Conservation (phyloP, 2,329 filamentous ascomycete species). For the Moelleriella libera region DNA sequence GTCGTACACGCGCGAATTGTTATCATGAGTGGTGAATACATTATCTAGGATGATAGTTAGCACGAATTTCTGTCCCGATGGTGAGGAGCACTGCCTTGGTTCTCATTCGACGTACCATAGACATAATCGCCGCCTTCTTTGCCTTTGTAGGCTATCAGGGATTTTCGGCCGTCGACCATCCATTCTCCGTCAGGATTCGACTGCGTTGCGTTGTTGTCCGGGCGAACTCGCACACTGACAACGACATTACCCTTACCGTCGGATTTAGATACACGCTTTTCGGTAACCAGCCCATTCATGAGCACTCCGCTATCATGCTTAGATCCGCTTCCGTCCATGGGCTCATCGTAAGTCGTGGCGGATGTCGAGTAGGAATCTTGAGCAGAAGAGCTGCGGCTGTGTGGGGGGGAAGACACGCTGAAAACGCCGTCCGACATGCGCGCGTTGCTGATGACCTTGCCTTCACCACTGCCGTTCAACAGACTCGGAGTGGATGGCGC, state of each 20-base stretch:
- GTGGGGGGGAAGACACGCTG: constrained; percentile 67
- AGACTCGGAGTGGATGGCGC: constrained; percentile 51
- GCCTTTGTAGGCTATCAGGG: constrained; percentile 70
- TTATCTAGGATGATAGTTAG: constrained; percentile 50
- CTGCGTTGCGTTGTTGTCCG: constrained; percentile 55
- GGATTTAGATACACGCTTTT: constrained; percentile 36
- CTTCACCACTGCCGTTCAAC: constrained; percentile 65
- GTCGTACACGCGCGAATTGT: constrained; percentile 92
- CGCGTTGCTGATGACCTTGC: constrained; percentile 53
- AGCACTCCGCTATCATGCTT: constrained; percentile 12
- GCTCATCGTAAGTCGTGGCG: constrained; percentile 77
- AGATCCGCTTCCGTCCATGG: constrained; percentile 37
- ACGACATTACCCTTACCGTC: constrained; percentile 90
- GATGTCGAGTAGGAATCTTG: constrained; percentile 88
- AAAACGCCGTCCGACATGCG: constrained; percentile 63
- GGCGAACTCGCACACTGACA: constrained; percentile 86
- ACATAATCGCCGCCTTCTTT: constrained; percentile 85
- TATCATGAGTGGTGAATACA: constrained; percentile 86
- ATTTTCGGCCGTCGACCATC: constrained; percentile 76
- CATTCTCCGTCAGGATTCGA: constrained; percentile 64
- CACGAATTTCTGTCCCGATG: neutral
- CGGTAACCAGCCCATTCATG: constrained; percentile 16
- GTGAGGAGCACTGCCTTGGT: too few relatives aligned
- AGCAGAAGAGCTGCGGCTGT: constrained; percentile 82
- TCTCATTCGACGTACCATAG: constrained; percentile 51